Evolutionary conservation across 2,329 filamentous ascomycete genomes (phyloP).

Genomic region (Epichloe festucae): DNA sequence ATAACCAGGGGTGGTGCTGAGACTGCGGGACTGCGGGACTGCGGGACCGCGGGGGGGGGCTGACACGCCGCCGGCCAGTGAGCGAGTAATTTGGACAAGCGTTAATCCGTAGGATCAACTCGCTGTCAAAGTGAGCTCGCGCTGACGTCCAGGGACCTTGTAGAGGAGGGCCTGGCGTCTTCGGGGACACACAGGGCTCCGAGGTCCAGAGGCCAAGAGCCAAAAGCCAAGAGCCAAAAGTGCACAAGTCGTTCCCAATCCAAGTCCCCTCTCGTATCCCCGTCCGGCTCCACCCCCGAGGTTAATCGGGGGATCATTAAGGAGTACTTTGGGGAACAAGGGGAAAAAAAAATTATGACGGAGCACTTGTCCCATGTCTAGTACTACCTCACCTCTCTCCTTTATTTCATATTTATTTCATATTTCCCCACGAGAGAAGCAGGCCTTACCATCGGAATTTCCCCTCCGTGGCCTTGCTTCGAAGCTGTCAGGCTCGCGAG

Average conservation of each 20-base stretch:
- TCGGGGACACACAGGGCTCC: no score
- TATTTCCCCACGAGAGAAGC: constrained; percentile 1
- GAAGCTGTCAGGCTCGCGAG: not conserved
- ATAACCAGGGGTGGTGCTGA: no score
- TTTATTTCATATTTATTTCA: no score
- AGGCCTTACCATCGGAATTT: not conserved
- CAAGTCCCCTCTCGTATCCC: not conserved
- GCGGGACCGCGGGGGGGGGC: not conserved
- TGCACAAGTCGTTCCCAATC: not conserved
- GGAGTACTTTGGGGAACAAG: constrained; percentile 2
- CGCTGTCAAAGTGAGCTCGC: no score
- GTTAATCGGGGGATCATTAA: constrained; percentile 4
- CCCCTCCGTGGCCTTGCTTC: not conserved
- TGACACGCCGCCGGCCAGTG: not conserved
- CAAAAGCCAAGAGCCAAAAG: no score
- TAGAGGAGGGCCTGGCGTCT: no score
- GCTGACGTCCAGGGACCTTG: no score
- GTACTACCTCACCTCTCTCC: not conserved
- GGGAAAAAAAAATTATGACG: constrained; percentile 8
- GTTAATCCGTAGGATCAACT: no score
- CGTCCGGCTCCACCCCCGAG: constrained; percentile 13
- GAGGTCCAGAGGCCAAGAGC: no score
- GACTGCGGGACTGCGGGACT: not conserved
- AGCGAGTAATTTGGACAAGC: not conserved
- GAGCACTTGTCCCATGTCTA: constrained; percentile 4